phyloP scores from a whole-genome alignment of 2,329 filamentous ascomycete genomes.

The Podosphaera xanthii region DNA sequence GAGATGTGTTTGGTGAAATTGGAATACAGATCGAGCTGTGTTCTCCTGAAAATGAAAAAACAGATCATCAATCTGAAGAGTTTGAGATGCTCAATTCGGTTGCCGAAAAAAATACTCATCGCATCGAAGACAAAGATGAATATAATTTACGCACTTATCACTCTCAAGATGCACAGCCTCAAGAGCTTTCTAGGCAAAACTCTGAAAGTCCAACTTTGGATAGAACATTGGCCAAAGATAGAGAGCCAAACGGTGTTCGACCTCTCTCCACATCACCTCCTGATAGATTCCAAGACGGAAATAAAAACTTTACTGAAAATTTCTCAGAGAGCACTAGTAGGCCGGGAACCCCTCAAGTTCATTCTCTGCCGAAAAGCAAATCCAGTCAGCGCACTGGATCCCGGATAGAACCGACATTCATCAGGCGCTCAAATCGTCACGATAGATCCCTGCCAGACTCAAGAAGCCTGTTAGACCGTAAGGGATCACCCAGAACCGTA shows the following conservation, averaged over 20 bases:
- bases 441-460: conserved; percentile 12
- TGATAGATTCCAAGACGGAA: conserved; percentile 1
- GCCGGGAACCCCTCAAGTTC: background rate
- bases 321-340: conserved; percentile 4
- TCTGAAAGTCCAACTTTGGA: conserved; percentile 16
- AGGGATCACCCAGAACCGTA: conserved; percentile 3
- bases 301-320: background rate
- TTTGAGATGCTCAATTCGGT: background rate
- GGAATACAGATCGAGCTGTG: conserved; percentile 47
- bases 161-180: background rate
- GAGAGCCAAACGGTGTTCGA: conserved; percentile 4
- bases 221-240: conserved; percentile 5
- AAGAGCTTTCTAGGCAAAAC: conserved; percentile 12
- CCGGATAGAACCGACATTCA: conserved; percentile 8
- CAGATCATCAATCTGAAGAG: background rate
- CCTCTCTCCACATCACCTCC: conserved; percentile 11
- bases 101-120: background rate
- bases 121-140: background rate
- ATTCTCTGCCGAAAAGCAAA: conserved; percentile 2
- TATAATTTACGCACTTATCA: background rate
- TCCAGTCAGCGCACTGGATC: conserved; percentile 7
- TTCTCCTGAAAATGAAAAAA: background rate
- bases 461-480: conserved; percentile 11
- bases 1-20: conserved; percentile 41
- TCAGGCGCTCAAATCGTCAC: conserved; percentile 5